A percentile compares a stretch with the other conserved stretches of the same genome.
Evolutionary conservation across 2,329 filamentous ascomycete genomes (phyloP).

Genomic region (Dactylellina haptotyla): DNA sequence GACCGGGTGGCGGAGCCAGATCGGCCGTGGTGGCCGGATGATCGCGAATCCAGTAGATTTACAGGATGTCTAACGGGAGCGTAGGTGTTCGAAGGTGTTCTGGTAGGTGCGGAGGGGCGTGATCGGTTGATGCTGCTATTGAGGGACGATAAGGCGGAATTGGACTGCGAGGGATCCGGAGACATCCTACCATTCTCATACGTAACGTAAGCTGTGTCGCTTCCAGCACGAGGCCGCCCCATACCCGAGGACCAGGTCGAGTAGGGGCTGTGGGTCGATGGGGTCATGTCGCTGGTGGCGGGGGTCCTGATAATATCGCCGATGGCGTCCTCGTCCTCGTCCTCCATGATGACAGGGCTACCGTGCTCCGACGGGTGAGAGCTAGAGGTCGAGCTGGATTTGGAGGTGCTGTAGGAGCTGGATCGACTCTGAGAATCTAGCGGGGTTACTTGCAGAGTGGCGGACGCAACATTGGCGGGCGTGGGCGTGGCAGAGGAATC

Average conservation of each 20-base stretch:
- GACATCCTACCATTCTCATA: constrained; percentile 58
- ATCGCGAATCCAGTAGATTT: constrained; percentile 61
- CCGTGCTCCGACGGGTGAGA: constrained; percentile 49
- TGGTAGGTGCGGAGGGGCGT: constrained; percentile 74
- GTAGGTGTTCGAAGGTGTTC: constrained; percentile 83
- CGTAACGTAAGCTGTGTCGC: constrained; percentile 63
- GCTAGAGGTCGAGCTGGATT: constrained; percentile 24
- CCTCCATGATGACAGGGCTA: constrained; percentile 48
- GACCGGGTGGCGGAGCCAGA: constrained; percentile 68
- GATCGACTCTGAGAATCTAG: constrained; percentile 42
- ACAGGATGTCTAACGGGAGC: constrained; percentile 67
- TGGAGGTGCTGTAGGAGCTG: constrained; percentile 44
- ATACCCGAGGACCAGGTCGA: constrained; percentile 55
- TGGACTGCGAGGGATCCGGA: constrained; percentile 58
- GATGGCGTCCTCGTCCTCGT: constrained; percentile 52
- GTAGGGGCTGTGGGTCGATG: constrained; percentile 55
- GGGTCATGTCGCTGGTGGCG: constrained; percentile 47
- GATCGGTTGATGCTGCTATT: constrained; percentile 63
- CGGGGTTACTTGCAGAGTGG: constrained; percentile 8
- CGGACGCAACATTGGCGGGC: constrained; percentile 2
- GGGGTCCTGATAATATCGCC: constrained; percentile 53
- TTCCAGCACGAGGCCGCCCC: constrained; percentile 60
- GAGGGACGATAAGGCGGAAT: constrained; percentile 57
- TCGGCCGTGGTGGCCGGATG: constrained; percentile 61
- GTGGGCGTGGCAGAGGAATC: constrained; percentile 37